A percentile compares a stretch with the other conserved stretches of the same genome.
Conservation (phyloP, 495 filamentous ascomycete species). For the Beverwykella pulmonaria region DNA sequence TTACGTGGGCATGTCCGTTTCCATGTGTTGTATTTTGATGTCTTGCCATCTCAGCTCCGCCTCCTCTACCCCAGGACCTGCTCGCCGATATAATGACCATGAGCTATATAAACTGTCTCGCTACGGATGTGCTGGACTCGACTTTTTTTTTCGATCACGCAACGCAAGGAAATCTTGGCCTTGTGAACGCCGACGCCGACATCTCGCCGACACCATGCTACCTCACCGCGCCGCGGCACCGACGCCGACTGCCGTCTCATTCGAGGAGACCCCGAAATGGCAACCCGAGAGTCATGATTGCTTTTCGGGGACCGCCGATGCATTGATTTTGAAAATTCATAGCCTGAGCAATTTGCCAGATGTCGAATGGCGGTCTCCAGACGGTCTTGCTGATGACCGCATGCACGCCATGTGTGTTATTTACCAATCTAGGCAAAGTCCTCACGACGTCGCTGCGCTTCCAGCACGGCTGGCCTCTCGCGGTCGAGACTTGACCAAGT, state of each 20-base stretch:
- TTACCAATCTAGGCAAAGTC: background rate
- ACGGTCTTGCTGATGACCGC: background rate
- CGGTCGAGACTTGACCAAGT: background rate
- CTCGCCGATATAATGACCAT: too few relatives aligned
- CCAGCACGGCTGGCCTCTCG: background rate
- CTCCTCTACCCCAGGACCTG: background rate
- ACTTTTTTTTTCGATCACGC: background rate
- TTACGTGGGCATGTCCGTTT: conserved; percentile 9
- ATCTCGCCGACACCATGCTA: background rate
- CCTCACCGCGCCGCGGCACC: too few relatives aligned
- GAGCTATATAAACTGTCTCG: background rate
- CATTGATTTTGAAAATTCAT: background rate
- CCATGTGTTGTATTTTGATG: conserved; percentile 2
- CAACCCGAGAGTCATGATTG: conserved; percentile 1
- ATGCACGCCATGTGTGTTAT: background rate
- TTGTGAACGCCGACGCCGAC: background rate
- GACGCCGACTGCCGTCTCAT: background rate
- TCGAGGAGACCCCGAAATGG: conserved; percentile 4
- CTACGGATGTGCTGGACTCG: background rate
- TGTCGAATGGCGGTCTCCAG: background rate
- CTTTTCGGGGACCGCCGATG: background rate
- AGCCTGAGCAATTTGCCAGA: background rate
- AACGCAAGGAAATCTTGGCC: background rate
- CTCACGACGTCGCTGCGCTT: background rate
- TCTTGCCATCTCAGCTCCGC: background rate